Evolutionary conservation across 2,329 filamentous ascomycete genomes (phyloP), one percentile per base, ranked within the genome.

Genomic region (Phaeosphaeriaceae sp.): DNA sequence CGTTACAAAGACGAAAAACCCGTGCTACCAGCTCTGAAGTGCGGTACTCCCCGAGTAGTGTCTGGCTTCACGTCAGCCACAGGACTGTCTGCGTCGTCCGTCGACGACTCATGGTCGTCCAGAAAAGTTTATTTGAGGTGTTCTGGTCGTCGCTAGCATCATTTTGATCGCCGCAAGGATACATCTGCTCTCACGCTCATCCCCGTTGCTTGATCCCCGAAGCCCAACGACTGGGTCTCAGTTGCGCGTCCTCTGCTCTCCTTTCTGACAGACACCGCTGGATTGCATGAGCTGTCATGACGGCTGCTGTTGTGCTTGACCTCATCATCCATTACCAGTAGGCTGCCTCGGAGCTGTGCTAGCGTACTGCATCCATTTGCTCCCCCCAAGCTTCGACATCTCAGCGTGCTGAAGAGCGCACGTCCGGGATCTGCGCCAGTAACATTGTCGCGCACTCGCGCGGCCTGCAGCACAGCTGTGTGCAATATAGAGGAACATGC

Each of bases 401-500:
- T 49, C 35, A 40, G 35, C 35, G 13, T 46, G 43, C 43, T 23
- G 24, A 24, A 19, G 13, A 11, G 26, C 17, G 24, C n/a, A 49
- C 24, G 47, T 49, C 48, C 54, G 44, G 55, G 56, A 57, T 52
- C 21, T 62, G 56, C 52, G 35, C 42, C n/a, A 10, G 13, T 30
- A 13, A 26, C 24, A 49, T 19, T 30, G 47, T 30, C 15, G 35
- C 35, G 35, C 35, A 40, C 13, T 40, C 6, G 17, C 35, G 35
- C 35, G 35, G 17, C 35, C 15, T 40, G 35, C 35, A 40, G 35
- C 30, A 13, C 35, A 40, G 15, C 11, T n/a, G 35, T 40, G 15
- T 40, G 35, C 35, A 40, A 40, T 40, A 40, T 40, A 40, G 11
- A 40, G 35, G 2, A 40, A 2, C 59, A 77, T 76, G 74, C 73